phyloP scores from a whole-genome alignment of 345 rosid genomes.

The Euphorbia pulcherrima region DNA sequence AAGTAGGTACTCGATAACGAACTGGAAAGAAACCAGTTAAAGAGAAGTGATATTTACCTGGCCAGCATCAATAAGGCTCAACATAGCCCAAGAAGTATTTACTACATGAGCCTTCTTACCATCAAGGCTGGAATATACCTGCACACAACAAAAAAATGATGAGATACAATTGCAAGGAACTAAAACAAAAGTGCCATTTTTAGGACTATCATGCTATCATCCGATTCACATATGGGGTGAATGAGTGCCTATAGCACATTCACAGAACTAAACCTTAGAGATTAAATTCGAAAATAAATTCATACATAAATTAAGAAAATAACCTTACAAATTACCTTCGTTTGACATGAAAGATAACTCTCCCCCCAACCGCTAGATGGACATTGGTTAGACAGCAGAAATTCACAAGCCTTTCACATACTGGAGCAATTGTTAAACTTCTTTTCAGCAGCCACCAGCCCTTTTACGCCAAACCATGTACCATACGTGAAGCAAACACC shows the following conservation, averaged over 20 bases:
- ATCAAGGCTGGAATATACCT: slow-evolving; percentile 51
- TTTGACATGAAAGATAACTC: slow-evolving; percentile 91
- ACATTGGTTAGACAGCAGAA: slow-evolving; percentile 77
- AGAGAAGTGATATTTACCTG: slow-evolving; percentile 37
- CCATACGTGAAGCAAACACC: slow-evolving; percentile 86
- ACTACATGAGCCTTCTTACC: slow-evolving; percentile 45
- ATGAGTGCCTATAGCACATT: too few relatives aligned
- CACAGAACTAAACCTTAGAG: too few relatives aligned
- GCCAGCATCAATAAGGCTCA: slow-evolving; percentile 63
- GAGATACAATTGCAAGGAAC: not conserved
- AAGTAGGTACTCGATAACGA: too few relatives aligned
- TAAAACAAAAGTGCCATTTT: not conserved
- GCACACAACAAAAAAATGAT: not conserved
- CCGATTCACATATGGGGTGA: not conserved
- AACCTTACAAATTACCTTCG: slow-evolving; percentile 42
- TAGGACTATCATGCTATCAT: not conserved
- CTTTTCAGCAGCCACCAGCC: slow-evolving; percentile 76
- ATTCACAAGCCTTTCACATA: slow-evolving; percentile 74
- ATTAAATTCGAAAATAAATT: not conserved
- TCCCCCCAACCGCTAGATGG: slow-evolving; percentile 97
- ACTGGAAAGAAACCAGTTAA: too few relatives aligned
- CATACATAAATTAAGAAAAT: not conserved
- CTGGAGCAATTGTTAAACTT: slow-evolving; percentile 47
- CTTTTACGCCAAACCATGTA: slow-evolving; percentile 78
- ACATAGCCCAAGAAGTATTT: slow-evolving; percentile 74